Conservation (phyloP, 83 land plant genomes). For the Isoetes engelmannii region DNA sequence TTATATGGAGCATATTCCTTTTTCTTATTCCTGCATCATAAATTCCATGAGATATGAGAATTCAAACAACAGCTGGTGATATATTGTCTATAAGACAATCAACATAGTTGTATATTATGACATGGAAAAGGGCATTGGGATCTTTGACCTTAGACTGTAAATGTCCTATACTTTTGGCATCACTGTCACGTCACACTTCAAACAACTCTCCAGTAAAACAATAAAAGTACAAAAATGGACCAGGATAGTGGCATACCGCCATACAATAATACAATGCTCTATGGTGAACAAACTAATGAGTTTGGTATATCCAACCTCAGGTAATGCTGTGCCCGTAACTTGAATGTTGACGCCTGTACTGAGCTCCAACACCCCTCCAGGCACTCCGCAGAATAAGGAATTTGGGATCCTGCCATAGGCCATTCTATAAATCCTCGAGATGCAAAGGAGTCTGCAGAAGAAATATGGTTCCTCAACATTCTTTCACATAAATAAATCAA, state of each 20-base stretch:
- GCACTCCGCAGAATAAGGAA: too few species aligned
- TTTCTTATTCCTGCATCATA: slow-evolving; percentile 62
- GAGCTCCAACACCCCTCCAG: slow-evolving; percentile 56
- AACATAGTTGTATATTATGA: not conserved
- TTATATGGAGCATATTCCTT: slow-evolving; percentile 57
- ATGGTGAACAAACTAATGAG: not conserved
- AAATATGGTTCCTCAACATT: too few species aligned
- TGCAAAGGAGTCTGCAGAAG: too few species aligned
- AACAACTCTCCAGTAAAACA: not conserved
- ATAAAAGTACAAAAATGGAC: not conserved
- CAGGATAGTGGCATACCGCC: not conserved
- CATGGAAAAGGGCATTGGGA: not conserved
- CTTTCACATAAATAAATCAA: too few species aligned
- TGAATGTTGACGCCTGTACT: slow-evolving; percentile 57
- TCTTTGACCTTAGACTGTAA: not conserved
- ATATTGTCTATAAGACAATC: not conserved
- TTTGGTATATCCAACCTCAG: slow-evolving; percentile 33
- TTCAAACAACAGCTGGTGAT: not conserved
- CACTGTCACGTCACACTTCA: not conserved
- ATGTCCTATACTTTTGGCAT: not conserved
- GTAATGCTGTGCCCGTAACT: slow-evolving; percentile 53
- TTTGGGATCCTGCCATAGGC: too few species aligned
- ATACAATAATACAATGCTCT: not conserved
- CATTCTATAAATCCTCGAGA: too few species aligned
- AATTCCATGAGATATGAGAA: not conserved